These are phyloP conservation scores for Fraxinus nigra DNA, from an alignment of 305 asterid genomes.

Conservation along the genomic window DNA sequence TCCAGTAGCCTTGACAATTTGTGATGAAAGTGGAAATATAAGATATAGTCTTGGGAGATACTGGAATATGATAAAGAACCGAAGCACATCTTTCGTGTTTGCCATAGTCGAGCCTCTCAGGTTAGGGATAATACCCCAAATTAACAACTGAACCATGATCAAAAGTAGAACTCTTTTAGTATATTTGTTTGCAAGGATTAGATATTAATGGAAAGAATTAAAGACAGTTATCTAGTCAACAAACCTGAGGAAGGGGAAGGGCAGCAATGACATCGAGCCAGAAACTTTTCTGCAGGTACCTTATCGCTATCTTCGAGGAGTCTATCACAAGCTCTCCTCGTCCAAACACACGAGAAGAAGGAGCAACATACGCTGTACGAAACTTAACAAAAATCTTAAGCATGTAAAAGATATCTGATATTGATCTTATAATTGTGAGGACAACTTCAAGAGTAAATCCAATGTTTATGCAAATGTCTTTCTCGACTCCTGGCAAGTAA, in stretches of 20 bases:
- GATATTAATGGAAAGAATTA: neutral
- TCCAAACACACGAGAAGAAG: slow-evolving; percentile 94
- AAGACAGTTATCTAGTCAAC: slow-evolving; percentile 13
- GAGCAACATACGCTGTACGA: slow-evolving; percentile 82
- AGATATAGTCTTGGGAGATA: slow-evolving; percentile 79
- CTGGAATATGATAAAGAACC: slow-evolving; percentile 79
- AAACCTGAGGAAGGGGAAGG: slow-evolving; percentile 95
- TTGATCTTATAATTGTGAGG: slow-evolving; percentile 63
- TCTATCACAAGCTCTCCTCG: slow-evolving; percentile 95
- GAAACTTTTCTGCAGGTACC: slow-evolving; percentile 55
- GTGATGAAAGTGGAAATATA: slow-evolving; percentile 75
- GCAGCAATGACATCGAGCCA: slow-evolving; percentile 71
- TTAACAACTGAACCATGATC: slow-evolving; percentile 49
- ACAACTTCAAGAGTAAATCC: slow-evolving; percentile 56
- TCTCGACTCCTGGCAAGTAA: slow-evolving; percentile 62
- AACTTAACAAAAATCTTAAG: slow-evolving; percentile 68
- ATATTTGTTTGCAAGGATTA: neutral
- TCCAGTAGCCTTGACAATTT: slow-evolving; percentile 88
- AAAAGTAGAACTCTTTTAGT: neutral
- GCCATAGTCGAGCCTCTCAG: slow-evolving; percentile 70
- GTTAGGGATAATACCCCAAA: slow-evolving; percentile 78
- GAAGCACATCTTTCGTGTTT: slow-evolving; percentile 79
- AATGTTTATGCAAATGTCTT: slow-evolving; percentile 58
- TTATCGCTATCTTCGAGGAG: slow-evolving; percentile 55
- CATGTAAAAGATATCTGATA: slow-evolving; percentile 71